These are phyloP conservation scores for Penstemon davidsonii DNA, from an alignment of 257 asterid genomes.

Conservation along the genomic window DNA sequence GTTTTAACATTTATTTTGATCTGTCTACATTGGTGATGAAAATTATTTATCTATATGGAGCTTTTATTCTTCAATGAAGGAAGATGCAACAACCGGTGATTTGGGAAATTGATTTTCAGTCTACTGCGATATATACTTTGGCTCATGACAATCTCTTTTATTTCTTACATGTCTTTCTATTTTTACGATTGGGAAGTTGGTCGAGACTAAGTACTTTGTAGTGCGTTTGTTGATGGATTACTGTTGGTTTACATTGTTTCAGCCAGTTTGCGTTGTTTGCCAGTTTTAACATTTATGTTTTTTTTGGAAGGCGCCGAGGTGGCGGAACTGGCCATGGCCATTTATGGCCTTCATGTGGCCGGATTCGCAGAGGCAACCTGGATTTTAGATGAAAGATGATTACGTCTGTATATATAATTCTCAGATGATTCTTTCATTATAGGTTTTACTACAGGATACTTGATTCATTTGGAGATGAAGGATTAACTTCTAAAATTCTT, in stretches of 20 bases:
- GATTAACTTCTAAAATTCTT: background rate
- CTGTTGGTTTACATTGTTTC: background rate
- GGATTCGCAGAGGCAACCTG: no score
- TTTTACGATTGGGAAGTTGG: background rate
- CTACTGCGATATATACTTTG: background rate
- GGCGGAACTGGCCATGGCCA: no score
- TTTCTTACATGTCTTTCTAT: background rate
- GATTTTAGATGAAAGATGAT: background rate
- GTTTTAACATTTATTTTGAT: constrained; percentile 5
- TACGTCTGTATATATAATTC: no score
- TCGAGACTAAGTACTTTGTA: background rate
- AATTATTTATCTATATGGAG: constrained; percentile 89
- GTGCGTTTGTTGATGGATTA: background rate
- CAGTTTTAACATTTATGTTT: background rate
- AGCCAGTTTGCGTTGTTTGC: background rate
- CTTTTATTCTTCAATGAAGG: constrained; percentile 48
- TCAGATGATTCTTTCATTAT: no score
- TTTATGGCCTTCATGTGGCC: no score
- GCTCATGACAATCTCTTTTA: no score
- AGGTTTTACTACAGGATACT: no score
- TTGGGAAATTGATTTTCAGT: constrained; percentile 26
- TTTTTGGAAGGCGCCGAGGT: background rate
- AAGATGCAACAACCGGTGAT: constrained; percentile 33
- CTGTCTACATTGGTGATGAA: constrained; percentile 60
- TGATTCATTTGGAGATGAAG: no score